phyloP scores from a whole-genome alignment of 78 protist genomes.

The Dictyostelium discoideum region DNA sequence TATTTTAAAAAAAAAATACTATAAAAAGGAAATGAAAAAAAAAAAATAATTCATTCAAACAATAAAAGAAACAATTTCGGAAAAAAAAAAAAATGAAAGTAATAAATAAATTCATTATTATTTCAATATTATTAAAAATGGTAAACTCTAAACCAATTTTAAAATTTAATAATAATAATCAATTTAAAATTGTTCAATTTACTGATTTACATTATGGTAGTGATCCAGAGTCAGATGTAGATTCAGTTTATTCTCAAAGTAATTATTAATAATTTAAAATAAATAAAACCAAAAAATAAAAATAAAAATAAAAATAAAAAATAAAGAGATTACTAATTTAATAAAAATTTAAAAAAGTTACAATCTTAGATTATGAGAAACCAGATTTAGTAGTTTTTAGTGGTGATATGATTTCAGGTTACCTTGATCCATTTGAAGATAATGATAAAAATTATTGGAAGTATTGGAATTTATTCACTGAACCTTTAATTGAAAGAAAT shows the following conservation, averaged over 20 bases:
- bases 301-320: background rate
- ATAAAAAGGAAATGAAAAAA: background rate
- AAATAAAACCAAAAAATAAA: background rate
- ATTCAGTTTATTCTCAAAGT: background rate
- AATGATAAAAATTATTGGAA: background rate
- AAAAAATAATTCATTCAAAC: too few relatives aligned
- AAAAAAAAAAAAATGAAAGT: background rate
- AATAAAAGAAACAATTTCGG: too few relatives aligned
- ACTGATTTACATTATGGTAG: slow-evolving; percentile 83
- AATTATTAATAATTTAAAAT: background rate
- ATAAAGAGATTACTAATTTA: background rate
- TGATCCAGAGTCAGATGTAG: background rate
- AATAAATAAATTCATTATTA: background rate
- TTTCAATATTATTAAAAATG: background rate
- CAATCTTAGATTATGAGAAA: slow-evolving; percentile 5
- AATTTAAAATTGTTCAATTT: slow-evolving; percentile 55
- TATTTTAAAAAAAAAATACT: background rate
- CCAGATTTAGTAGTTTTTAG: slow-evolving; percentile 52
- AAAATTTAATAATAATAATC: slow-evolving; percentile 15
- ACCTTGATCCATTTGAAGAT: background rate
- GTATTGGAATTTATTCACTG: slow-evolving; percentile 21
- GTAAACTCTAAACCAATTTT: background rate
- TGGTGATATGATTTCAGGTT: slow-evolving; percentile 64
- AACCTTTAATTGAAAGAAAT: slow-evolving; percentile 11
- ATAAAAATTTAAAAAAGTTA: background rate